Evolutionary conservation across 495 filamentous ascomycete species (phyloP), one percentile per base, ranked within the genome.

Genomic region (Schizothecium vesticola): DNA sequence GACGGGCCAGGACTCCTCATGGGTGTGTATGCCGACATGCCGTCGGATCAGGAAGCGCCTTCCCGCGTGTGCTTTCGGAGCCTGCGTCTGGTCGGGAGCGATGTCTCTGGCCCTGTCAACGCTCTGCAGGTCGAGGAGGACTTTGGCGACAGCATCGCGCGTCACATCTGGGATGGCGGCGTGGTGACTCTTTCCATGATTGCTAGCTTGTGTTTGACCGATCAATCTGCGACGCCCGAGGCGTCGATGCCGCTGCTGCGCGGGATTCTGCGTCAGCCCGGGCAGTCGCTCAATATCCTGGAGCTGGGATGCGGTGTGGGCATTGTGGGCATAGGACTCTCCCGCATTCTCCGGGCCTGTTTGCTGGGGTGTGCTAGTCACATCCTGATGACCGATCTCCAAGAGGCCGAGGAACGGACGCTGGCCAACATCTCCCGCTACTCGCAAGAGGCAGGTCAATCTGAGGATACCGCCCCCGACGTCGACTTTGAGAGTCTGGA

Each of bases 61-160:
- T 66, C 23, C 10, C 68, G 73, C 4, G 75, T 82, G 23, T 77
- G 76, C 29, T 69, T 82, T 51, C 78, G 81, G 29, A 79, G 75
- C 60, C 70, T 83, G 55, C 70, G 69, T 4, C 68, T 82, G 1
- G 66, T 70, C 12, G 59, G 63, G 1, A 24, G 71, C 87, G 55
- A 72, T 68, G 62, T 73, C 12, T 59, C 26, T 3, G 36, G 62
- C 12, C 28, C 65, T 10, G 64, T 43, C 19, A 70, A 64, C 43
- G 59, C 65, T 21, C 66, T 77, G 51, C 69, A 74, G 63, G 86
- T 97, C 23, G 91, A 90, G 81, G 95, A 99, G 73, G 94, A 98
- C 68, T 93, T 93, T 2, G 94, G 94, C 8, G 93, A 98, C 75
- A 97, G 92, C 75, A 97, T 99, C 72, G 94, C 94, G 19, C 85